Base-by-base conservation (phyloP, 805 yeast genomes). In the Yarrowia sp. region DNA sequence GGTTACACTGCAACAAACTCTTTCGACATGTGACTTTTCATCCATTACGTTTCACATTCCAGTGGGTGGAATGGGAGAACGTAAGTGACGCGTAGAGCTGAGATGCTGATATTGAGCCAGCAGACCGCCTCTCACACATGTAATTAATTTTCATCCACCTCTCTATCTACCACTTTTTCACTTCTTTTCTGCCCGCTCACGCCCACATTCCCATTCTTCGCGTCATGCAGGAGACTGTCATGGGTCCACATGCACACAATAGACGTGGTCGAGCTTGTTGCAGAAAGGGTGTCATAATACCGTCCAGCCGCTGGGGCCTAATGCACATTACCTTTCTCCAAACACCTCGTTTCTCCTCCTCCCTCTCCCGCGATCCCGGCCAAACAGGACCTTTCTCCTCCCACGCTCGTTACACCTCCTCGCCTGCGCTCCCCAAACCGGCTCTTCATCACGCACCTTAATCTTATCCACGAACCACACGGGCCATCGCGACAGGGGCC, bases 161-260 rank as follows among this genome's bases (percentile, higher is more conserved):
- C 7, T 3, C 32, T 5, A 26, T 26, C 32, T 26, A 26, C 32
- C 32, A 26, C 7, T 26, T 26, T 5, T 26, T 26, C 32, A 26
- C 32, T 0, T 26, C 7, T 26, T 26, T 26, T 26, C 32, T 26
- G 32, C 40, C 40, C 12, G 3, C 40, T 38, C 40, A 38, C 16
- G 64, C 64, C 48, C 49, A 56, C 64, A 56, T 56, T 56, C 52
- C 65, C 65, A 45, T 56, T 56, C 63, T 56, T 32, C 65, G 65
- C 52, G 65, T 59, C 52, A 59, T 59, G 65, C 65, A 59, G 65
- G 65, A 59, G 65, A 10, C 52, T 45, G 65, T 59, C 65, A 59
- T 45, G 65, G 65, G 65, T 59, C 46, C 65, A 59, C 65, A 59
- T 59, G 65, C 65, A 59, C 65, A 59, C 50, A 59, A 45, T 45